Conservation (phyloP, 2,329 filamentous ascomycete genomes). For the Paecilomyces variotii region DNA sequence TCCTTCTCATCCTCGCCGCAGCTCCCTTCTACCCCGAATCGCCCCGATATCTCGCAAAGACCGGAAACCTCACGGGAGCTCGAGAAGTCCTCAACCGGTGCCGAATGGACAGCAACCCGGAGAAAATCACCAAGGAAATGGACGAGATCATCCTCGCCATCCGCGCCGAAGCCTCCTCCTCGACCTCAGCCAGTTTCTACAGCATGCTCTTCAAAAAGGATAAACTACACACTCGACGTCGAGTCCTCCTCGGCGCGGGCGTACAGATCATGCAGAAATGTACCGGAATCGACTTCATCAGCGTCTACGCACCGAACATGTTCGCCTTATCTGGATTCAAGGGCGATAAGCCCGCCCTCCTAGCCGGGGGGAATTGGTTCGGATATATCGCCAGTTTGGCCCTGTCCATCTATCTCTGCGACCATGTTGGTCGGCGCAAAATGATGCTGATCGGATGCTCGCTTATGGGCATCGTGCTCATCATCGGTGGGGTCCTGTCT, state of each 20-base stretch:
- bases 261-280: constrained; percentile 17
- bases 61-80: constrained; percentile 12
- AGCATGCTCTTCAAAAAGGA: constrained; percentile 17
- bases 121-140: constrained; percentile 14
- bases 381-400: constrained; percentile 14
- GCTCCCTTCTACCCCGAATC: constrained; percentile 43
- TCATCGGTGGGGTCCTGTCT: background rate
- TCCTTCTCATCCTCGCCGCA: constrained; percentile 46
- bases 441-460: constrained; percentile 12
- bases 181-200: constrained; percentile 12
- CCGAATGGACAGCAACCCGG: background rate
- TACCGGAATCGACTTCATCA: constrained; percentile 15
- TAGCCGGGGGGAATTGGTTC: constrained; percentile 17
- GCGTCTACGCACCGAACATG: constrained; percentile 15
- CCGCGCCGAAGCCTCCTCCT: constrained; percentile 15
- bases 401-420: constrained; percentile 10
- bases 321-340: constrained; percentile 14
- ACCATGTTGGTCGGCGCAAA: constrained; percentile 10
- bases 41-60: constrained; percentile 26
- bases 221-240: constrained; percentile 14
- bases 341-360: constrained; percentile 12
- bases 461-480: constrained; percentile 6
- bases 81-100: background rate
- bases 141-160: constrained; percentile 17
- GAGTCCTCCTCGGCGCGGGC: constrained; percentile 13